A percentile compares a stretch with the other conserved stretches of the same genome.
These are phyloP conservation scores for Neurospora crassa DNA, from an alignment of 2,329 filamentous ascomycete genomes.

Conservation along the genomic window DNA sequence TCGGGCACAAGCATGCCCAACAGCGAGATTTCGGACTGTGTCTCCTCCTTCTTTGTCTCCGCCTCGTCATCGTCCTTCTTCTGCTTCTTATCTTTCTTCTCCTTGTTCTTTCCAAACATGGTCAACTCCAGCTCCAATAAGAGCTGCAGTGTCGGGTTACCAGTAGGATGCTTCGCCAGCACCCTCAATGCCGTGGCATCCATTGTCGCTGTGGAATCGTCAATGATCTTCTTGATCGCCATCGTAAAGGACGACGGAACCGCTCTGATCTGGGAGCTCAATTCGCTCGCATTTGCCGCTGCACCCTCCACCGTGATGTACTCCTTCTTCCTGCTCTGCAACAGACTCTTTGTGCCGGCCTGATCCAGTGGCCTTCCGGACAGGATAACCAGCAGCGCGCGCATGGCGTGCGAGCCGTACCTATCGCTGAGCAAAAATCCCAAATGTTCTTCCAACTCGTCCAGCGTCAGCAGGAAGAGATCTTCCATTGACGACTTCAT, in stretches of 20 bases:
- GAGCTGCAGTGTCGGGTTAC: constrained; percentile 87
- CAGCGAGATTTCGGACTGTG: constrained; percentile 36
- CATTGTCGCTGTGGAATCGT: constrained; percentile 62
- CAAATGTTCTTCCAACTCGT: constrained; percentile 80
- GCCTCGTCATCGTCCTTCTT: constrained; percentile 27
- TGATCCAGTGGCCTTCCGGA: constrained; percentile 73
- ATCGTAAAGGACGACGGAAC: constrained; percentile 73
- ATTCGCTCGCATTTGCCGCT: constrained; percentile 39
- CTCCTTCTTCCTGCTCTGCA: constrained; percentile 91
- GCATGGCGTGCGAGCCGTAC: constrained; percentile 85
- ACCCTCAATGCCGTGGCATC: constrained; percentile 74
- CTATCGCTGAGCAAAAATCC: constrained; percentile 74
- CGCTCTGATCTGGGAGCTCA: constrained; percentile 34
- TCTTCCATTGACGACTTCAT: constrained; percentile 65
- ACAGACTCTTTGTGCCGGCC: constrained; percentile 56
- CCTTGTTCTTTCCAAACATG: constrained; percentile 57
- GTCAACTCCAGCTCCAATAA: constrained; percentile 79
- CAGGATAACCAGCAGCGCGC: constrained; percentile 76
- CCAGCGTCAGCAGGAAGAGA: constrained; percentile 71
- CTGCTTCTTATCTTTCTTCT: constrained; percentile 42
- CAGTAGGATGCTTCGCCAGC: constrained; percentile 78
- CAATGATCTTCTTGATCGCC: constrained; percentile 74
- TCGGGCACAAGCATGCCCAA: constrained; percentile 72
- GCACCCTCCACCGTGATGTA: constrained; percentile 55
- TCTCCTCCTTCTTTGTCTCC: constrained; percentile 21